phyloP scores from a whole-genome alignment of 2,329 filamentous ascomycete genomes.

The Aspergillus luchuensis region DNA sequence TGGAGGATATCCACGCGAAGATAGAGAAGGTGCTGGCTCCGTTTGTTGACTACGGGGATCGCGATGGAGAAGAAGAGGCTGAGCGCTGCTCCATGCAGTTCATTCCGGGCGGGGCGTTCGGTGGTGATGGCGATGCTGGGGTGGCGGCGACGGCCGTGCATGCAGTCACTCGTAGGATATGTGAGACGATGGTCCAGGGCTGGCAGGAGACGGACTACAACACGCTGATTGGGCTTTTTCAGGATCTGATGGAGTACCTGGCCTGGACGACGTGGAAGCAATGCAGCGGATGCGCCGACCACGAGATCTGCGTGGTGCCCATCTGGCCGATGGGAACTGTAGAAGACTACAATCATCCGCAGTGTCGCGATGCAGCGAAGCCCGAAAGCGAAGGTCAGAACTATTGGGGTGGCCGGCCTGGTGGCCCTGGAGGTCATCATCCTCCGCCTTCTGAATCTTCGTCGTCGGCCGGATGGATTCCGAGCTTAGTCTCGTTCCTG shows the following conservation, averaged over 20 bases:
- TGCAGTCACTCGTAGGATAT: constrained; percentile 34
- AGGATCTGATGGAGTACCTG: constrained; percentile 52
- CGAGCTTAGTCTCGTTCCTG: background rate
- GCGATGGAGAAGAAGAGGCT: constrained; percentile 30
- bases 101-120: constrained; percentile 24
- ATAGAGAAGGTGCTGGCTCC: constrained; percentile 33
- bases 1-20: constrained; percentile 30
- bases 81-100: constrained; percentile 41
- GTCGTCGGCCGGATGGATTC: background rate
- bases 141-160: constrained; percentile 34
- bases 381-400: constrained; percentile 26
- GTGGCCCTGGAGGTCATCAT: background rate
- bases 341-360: constrained; percentile 57
- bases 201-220: constrained; percentile 24
- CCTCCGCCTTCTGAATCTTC: background rate
- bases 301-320: constrained; percentile 63
- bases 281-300: constrained; percentile 54
- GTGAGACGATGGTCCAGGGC: constrained; percentile 33
- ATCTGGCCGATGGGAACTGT: constrained; percentile 63
- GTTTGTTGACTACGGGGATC: constrained; percentile 38
- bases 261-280: constrained; percentile 64
- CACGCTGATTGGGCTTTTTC: constrained; percentile 35
- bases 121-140: background rate
- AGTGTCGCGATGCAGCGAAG: constrained; percentile 41
- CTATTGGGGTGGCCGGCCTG: constrained; percentile 31